Base-by-base conservation (phyloP, 306 rosid genomes). In the Acacia confusa region DNA sequence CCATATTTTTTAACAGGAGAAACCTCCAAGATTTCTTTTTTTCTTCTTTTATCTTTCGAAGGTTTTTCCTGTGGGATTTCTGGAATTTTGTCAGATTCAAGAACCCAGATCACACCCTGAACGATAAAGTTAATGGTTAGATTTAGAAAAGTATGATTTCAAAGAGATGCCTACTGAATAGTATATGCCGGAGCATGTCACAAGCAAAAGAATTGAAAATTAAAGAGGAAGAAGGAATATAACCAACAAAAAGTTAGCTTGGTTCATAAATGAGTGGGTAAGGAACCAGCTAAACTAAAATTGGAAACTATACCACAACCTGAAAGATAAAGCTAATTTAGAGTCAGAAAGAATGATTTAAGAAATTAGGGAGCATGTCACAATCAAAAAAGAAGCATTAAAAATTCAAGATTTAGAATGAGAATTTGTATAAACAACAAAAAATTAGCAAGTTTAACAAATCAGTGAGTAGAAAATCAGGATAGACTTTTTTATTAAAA, bases 61-160 rank as follows among this genome's bases (percentile, higher is more conserved):
- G 80, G 83, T 78, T 81, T 89, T 15, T 91, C 95, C 73, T 19
- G 79, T 75, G 78, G 63, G 71, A 69, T 83, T 82, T 84, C 89
- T 11, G 91, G 82, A 83, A 84, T 87, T 79, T 89, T 92, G 30
- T 87, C 92, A 50, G 93, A 78, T 82, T 90, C 98, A 74, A 93
- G 79, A 64, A 95, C 84, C 99, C 99, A 95, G 84, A 95, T 83
- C 73, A 84, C 82, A 44, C 99, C 99, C 99, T 95, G 74, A 86
- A 78, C 44, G 60, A 73, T 70, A 75, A 78, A 25, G 41, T 25
- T 63, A 73, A 81, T 70, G 64, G 66, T 48, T 27, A 75, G 60
- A 84, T 79, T 72, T 81, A 57, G 67, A 76, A 44, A 44, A 44
- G 40, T 28, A 63, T 28, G 40, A 63, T 63, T 30, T 6, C 69